Evolutionary conservation across 1,284 basidiomycete genomes (phyloP).

Genomic region (Phenoliferia sp.): DNA sequence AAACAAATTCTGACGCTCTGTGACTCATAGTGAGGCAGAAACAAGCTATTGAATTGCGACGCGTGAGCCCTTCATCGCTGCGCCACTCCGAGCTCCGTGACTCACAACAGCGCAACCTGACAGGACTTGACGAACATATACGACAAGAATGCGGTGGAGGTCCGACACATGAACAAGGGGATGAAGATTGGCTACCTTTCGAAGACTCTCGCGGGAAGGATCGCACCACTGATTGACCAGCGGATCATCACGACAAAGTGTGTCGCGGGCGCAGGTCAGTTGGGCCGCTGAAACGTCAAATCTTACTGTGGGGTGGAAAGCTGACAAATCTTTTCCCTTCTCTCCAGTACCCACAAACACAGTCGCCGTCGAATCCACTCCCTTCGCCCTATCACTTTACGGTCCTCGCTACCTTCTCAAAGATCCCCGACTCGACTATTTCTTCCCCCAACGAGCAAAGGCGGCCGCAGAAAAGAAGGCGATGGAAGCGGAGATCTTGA

Average conservation of each 20-base stretch:
- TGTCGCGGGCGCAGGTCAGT: conserved; percentile 10
- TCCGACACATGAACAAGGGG: conserved; percentile 14
- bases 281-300: background rate
- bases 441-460: conserved; percentile 16
- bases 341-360: conserved; percentile 14
- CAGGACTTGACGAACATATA: conserved; percentile 25
- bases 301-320: background rate
- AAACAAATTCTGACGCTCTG: background rate
- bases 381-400: conserved; percentile 13
- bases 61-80: conserved; percentile 5
- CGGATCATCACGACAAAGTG: conserved; percentile 11
- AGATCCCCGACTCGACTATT: conserved; percentile 24
- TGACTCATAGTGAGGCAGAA: conserved; percentile 15
- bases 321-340: background rate
- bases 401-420: conserved; percentile 15
- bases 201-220: conserved; percentile 3
- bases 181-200: conserved; percentile 19
- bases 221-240: conserved; percentile 24
- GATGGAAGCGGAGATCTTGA: background rate
- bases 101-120: background rate
- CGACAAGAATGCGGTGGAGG: conserved; percentile 30
- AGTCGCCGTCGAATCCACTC: background rate
- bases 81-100: background rate
- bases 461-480: background rate
- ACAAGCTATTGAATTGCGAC: conserved; percentile 15